phyloP scores from a whole-genome alignment of 2,329 filamentous ascomycete genomes.

The Shiraia sp. region DNA sequence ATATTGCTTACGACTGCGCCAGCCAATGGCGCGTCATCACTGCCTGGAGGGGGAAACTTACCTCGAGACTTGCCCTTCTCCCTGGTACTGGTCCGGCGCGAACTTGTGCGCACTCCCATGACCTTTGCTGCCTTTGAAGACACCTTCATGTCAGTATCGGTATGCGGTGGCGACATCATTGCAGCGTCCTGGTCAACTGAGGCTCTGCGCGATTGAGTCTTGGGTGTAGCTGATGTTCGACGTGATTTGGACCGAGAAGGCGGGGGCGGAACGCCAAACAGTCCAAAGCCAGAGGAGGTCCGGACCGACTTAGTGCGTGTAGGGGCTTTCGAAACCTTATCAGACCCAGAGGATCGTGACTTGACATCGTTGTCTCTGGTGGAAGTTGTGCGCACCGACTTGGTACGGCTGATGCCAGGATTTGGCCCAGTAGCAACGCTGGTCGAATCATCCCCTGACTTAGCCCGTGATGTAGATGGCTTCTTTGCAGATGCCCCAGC shows the following conservation, averaged over 20 bases:
- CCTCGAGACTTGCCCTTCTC: constrained; percentile 56
- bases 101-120: constrained; percentile 60
- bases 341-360: constrained; percentile 74
- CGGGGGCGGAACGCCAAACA: constrained; percentile 59
- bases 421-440: constrained; percentile 36
- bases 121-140: constrained; percentile 78
- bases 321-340: constrained; percentile 61
- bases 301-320: constrained; percentile 55
- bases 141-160: constrained; percentile 63
- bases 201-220: constrained; percentile 67
- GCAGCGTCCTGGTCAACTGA: constrained; percentile 69
- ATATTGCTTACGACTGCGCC: constrained; percentile 41
- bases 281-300: constrained; percentile 65
- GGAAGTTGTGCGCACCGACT: constrained; percentile 55
- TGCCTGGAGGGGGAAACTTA: constrained; percentile 34
- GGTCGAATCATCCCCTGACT: constrained; percentile 35
- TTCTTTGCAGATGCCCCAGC: constrained; percentile 51
- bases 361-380: constrained; percentile 63
- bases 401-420: constrained; percentile 57
- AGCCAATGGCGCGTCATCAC: constrained; percentile 22
- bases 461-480: constrained; percentile 40
- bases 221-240: constrained; percentile 61
- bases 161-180: constrained; percentile 73
- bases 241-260: constrained; percentile 71
- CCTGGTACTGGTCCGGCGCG: constrained; percentile 48